Conservation (phyloP, 2,329 filamentous ascomycete genomes). For the Amauroascus niger region DNA sequence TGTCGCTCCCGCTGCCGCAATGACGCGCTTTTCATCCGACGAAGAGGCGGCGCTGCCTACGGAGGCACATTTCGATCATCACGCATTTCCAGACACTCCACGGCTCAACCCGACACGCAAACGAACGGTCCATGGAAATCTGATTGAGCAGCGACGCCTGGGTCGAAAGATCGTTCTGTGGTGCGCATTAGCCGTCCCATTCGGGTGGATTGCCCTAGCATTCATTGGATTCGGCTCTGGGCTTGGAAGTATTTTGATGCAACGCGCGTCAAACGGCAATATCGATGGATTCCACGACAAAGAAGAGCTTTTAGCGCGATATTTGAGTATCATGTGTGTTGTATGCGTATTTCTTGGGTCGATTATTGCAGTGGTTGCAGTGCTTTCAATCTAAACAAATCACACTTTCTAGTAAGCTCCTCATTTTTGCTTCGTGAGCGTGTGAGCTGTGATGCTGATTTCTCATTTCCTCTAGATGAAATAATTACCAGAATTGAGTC, state of each 20-base stretch:
- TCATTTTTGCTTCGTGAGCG: too few relatives aligned
- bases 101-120: conserved; percentile 11
- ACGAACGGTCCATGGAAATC: not conserved
- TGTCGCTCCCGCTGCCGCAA: not conserved
- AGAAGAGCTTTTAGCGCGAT: conserved; percentile 14
- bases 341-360: conserved; percentile 6
- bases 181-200: conserved; percentile 5
- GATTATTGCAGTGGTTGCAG: conserved; percentile 11
- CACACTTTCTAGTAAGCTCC: not conserved
- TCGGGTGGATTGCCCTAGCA: conserved; percentile 16
- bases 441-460: not conserved
- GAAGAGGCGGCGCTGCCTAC: conserved; percentile 9
- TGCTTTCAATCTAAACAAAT: not conserved
- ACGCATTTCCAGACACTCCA: conserved; percentile 16
- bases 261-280: conserved; percentile 12
- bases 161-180: conserved; percentile 15
- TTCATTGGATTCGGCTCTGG: conserved; percentile 13
- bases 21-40: not conserved
- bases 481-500: too few relatives aligned
- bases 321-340: conserved; percentile 4
- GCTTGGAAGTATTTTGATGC: conserved; percentile 11
- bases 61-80: conserved; percentile 14
- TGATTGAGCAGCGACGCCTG: conserved; percentile 13
- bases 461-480: not conserved
- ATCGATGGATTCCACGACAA: conserved; percentile 17